These are phyloP conservation scores for Collybia sordida DNA, from an alignment of 768 basidiomycete genomes.

Conservation along the genomic window DNA sequence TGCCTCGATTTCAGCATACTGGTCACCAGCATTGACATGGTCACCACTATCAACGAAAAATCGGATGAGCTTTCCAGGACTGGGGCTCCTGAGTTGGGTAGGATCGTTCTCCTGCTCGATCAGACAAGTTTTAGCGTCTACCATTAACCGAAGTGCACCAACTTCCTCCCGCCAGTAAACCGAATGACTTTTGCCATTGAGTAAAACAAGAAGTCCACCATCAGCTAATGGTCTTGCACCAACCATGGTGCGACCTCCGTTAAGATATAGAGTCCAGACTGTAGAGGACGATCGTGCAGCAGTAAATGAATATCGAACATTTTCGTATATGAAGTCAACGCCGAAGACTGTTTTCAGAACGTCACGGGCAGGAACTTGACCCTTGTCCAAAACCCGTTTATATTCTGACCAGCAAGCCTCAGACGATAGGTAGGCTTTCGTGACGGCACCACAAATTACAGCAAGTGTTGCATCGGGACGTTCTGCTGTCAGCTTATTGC, in stretches of 20 bases:
- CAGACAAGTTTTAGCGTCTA: slow-evolving; percentile 96
- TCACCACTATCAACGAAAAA: slow-evolving; percentile 97
- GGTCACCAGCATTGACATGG: slow-evolving; percentile 94
- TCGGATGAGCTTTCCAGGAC: slow-evolving; percentile 93
- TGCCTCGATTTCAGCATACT: slow-evolving; percentile 98
- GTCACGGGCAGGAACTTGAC: slow-evolving; percentile 94
- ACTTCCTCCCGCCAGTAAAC: slow-evolving; percentile 99
- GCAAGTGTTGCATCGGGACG: slow-evolving; percentile 91
- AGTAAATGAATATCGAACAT: slow-evolving; percentile 92
- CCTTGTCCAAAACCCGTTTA: slow-evolving; percentile 94
- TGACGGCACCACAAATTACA: slow-evolving; percentile 93
- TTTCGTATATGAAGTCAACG: slow-evolving; percentile 97
- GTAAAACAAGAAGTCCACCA: slow-evolving; percentile 87
- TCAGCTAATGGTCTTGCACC: slow-evolving; percentile 92
- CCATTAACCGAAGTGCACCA: slow-evolving; percentile 86
- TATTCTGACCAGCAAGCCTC: slow-evolving; percentile 92
- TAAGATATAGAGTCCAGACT: slow-evolving; percentile 93
- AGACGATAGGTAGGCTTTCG: slow-evolving; percentile 89
- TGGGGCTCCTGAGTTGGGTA: slow-evolving; percentile 93
- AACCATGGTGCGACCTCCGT: slow-evolving; percentile 90
- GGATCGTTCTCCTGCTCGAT: slow-evolving; percentile 99
- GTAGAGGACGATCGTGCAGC: slow-evolving; percentile 87
- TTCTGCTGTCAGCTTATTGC: slow-evolving; percentile 95
- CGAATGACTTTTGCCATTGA: slow-evolving; percentile 95
- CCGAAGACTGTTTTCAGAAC: slow-evolving; percentile 95